Percentiles rank a stretch among this genome's conserved stretches.
These are phyloP conservation scores for Ustilago xerochloae DNA, from an alignment of 1,284 basidiomycete species.

Conservation along the genomic window DNA sequence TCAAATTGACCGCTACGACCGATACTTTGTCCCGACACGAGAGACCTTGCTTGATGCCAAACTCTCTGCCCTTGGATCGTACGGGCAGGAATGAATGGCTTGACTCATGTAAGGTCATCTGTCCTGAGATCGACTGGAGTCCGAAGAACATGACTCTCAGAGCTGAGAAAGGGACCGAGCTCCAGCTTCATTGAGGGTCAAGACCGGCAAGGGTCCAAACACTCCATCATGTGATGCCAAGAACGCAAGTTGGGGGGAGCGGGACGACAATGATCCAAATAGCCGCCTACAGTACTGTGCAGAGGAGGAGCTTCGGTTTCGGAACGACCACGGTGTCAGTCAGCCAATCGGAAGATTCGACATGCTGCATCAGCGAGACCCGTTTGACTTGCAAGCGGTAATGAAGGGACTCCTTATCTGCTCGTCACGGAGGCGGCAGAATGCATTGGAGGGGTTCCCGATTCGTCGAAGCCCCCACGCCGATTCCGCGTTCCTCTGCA, in stretches of 20 bases:
- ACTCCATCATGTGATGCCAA: neutral
- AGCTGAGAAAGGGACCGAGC: too few species aligned
- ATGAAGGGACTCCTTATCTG: too few species aligned
- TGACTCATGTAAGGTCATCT: too few species aligned
- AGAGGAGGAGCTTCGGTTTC: too few species aligned
- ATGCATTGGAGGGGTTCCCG: neutral
- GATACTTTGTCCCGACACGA: too few species aligned
- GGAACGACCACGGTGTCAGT: neutral
- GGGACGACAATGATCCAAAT: neutral
- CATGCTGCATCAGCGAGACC: too few species aligned
- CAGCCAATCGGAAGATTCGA: constrained; percentile 7
- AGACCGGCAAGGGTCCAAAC: neutral
- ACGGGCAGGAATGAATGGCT: too few species aligned
- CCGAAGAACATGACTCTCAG: too few species aligned
- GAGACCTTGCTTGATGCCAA: neutral
- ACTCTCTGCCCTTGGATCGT: neutral
- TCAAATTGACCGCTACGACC: neutral
- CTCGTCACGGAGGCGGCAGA: too few species aligned
- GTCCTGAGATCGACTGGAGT: too few species aligned
- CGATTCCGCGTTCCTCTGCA: neutral
- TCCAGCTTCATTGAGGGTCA: too few species aligned
- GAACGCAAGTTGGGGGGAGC: neutral
- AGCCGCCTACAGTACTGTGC: neutral
- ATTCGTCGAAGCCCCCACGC: neutral
- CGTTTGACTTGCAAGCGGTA: too few species aligned